phyloP scores from a whole-genome alignment of 2,329 filamentous ascomycete genomes.

The Diaporthe sp. region DNA sequence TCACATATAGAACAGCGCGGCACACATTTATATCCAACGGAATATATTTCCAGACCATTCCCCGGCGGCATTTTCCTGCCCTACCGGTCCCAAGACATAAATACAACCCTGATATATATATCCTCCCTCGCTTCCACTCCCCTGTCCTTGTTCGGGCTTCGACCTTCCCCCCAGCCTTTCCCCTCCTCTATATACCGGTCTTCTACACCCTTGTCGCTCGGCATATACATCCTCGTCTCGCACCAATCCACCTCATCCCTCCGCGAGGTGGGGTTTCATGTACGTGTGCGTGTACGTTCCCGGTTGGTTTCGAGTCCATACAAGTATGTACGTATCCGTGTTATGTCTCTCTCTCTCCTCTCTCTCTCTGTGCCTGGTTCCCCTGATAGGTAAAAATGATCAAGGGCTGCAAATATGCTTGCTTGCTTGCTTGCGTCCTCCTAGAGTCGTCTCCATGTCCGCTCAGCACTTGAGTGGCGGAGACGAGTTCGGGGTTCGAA shows the following conservation, averaged over 20 bases:
- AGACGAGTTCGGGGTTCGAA: not conserved
- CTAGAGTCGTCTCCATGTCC: not conserved
- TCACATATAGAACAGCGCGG: not conserved
- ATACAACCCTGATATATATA: conserved; percentile 16
- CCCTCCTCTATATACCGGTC: conserved; percentile 12
- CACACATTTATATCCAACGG: not conserved
- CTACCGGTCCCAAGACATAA: not conserved
- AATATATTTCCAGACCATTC: conserved; percentile 8
- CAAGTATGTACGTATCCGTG: not conserved
- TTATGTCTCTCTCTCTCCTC: not conserved
- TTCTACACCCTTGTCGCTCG: not conserved
- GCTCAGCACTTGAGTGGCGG: conserved; percentile 30
- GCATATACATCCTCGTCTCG: not conserved
- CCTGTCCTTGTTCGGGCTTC: not conserved
- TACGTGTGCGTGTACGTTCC: not conserved
- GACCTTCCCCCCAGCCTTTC: not conserved
- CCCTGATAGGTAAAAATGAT: not conserved
- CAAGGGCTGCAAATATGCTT: conserved; percentile 5
- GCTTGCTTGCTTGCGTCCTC: not conserved
- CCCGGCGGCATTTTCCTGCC: not conserved
- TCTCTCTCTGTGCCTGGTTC: not conserved
- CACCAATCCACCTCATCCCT: not conserved
- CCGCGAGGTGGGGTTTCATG: not conserved
- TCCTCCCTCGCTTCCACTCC: not conserved
- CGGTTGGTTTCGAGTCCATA: not conserved